Base-by-base conservation (phyloP, 1,139 yeast species). In the Lizanozyma gosingica region DNA sequence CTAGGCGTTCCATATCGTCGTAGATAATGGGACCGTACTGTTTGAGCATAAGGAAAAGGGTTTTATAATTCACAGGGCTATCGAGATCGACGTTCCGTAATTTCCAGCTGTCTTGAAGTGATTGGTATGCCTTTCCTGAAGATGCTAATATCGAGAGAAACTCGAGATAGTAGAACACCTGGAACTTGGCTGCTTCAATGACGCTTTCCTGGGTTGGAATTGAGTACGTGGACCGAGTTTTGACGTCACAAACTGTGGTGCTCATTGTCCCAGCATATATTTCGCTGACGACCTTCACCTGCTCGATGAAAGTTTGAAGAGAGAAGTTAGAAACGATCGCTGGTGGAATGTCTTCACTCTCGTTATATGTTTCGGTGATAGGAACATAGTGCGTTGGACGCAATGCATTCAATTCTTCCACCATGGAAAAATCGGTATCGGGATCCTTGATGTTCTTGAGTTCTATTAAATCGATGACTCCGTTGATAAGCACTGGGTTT, bases 181-280 rank as follows among this genome's bases (percentile, higher is more conserved):
- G 29, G 29, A 22, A 22, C 11, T 22, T 22, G 29, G 29, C 29
- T 6, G 29, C 6, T 22, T 22, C 29, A 6, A 22, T 22, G 6
- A 22, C 29, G 11, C 29, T 22, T 22, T 22, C 9, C 29, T 22
- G 29, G 11, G 9, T 6, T 22, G 29, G 29, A 22, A 22, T 22
- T 22, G 29, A 22, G 6, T 22, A 11, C 6, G 11, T 11, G 11
- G 29, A 22, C 6, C 29, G 29, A 11, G 29, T 22, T 22, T 22
- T 22, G 6, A 22, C 11, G 11, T 22, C 29, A 6, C 29, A 6
- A 22, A 22, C 11, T 22, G 11, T 22, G 4, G 46, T 40, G 3
- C 18, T 35, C 2, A 50, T 22, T 22, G 29, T 6, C 6, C 11
- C 29, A 22, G 9, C 11, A 22, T 22, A 22, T 6, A 6, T 6